Conservation (phyloP, 2,329 filamentous ascomycete genomes). For the Sclerotinia subarctica region DNA sequence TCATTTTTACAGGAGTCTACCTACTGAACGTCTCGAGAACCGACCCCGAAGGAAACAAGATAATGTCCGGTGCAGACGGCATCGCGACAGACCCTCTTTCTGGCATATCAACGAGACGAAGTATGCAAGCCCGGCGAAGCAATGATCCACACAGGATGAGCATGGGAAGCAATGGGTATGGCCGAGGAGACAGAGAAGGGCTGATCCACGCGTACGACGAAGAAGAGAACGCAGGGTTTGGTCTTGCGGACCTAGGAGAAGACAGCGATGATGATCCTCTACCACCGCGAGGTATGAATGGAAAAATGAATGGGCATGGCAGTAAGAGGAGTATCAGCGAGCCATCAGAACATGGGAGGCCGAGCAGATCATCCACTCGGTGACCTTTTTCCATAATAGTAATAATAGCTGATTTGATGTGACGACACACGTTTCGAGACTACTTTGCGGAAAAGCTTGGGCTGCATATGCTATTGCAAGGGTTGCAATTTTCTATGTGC, state of each 20-base stretch:
- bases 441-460: constrained; percentile 3
- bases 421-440: constrained; percentile 11
- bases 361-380: constrained; percentile 31
- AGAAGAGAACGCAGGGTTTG: constrained; percentile 70
- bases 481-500: constrained; percentile 15
- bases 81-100: constrained; percentile 90
- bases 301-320: constrained; percentile 33
- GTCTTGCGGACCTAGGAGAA: constrained; percentile 74
- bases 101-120: constrained; percentile 82
- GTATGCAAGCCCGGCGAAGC: constrained; percentile 86
- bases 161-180: constrained; percentile 59
- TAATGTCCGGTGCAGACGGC: constrained; percentile 66
- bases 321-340: constrained; percentile 35
- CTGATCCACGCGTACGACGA: constrained; percentile 88
- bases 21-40: constrained; percentile 91
- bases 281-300: constrained; percentile 29
- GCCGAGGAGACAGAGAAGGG: constrained; percentile 67
- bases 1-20: constrained; percentile 94
- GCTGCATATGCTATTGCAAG: constrained; percentile 15
- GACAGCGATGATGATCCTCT: constrained; percentile 60
- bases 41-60: constrained; percentile 75
- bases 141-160: constrained; percentile 57
- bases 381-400: constrained; percentile 24
- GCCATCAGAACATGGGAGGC: constrained; percentile 27
- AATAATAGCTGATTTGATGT: constrained; percentile 12